Conservation (phyloP, 2,329 filamentous ascomycete species). For the Sporothrix brasiliensis region DNA sequence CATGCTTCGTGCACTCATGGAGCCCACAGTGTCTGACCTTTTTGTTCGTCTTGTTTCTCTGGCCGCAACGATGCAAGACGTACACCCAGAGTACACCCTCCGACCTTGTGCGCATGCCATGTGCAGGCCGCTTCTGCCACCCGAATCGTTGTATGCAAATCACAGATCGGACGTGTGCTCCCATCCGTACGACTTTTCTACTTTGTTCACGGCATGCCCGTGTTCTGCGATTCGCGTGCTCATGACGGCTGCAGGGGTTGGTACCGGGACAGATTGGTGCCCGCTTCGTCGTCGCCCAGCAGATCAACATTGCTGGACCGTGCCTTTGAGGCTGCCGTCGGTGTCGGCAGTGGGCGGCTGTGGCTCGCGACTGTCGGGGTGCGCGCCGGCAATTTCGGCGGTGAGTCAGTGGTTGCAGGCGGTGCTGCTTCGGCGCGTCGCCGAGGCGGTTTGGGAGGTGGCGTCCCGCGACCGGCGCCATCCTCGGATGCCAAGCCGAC, state of each 20-base stretch:
- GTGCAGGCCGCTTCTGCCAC: neutral
- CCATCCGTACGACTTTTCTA: neutral
- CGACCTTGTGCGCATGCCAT: neutral
- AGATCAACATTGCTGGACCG: conserved; percentile 47
- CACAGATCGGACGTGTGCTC: neutral
- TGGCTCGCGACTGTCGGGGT: conserved; percentile 34
- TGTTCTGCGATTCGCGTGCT: neutral
- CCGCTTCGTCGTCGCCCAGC: conserved; percentile 50
- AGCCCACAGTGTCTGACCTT: neutral
- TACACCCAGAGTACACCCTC: too few relatives aligned
- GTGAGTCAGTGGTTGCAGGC: conserved; percentile 13
- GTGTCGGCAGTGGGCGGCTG: conserved; percentile 27
- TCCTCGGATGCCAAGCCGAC: conserved; percentile 37
- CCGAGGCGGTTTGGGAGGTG: conserved; percentile 24
- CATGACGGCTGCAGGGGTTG: conserved; percentile 56
- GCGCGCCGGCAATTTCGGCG: conserved; percentile 38
- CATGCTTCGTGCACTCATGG: conserved; percentile 4
- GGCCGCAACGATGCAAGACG: too few relatives aligned
- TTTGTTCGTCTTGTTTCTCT: neutral
- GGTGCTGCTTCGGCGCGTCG: conserved; percentile 25
- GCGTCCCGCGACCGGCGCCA: neutral
- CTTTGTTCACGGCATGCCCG: neutral
- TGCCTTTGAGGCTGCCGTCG: neutral
- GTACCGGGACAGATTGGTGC: conserved; percentile 55
- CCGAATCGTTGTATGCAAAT: neutral